Evolutionary conservation across 495 filamentous ascomycete species (phyloP).

Genomic region (Penicillium bialowiezense): DNA sequence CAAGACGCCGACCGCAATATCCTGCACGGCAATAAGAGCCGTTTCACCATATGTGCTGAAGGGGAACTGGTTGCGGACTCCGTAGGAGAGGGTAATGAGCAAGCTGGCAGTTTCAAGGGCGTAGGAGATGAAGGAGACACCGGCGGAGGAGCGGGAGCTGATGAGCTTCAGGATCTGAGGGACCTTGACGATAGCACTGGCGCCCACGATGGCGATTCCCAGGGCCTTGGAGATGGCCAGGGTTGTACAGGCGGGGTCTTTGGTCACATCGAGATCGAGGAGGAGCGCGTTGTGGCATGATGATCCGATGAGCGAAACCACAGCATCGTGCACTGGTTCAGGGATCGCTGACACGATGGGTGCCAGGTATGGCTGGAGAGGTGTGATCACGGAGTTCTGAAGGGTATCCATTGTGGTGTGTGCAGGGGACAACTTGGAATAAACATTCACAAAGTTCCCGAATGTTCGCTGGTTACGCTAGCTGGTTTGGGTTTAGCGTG

Average conservation of each 20-base stretch:
- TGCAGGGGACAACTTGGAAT: neutral
- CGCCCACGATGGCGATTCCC: constrained; percentile 86
- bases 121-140: constrained; percentile 86
- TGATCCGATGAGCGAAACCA: constrained; percentile 75
- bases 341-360: constrained; percentile 81
- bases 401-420: constrained; percentile 36
- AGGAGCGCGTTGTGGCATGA: constrained; percentile 80
- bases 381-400: constrained; percentile 53
- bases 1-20: constrained; percentile 79
- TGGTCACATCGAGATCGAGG: constrained; percentile 70
- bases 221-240: constrained; percentile 88
- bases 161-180: constrained; percentile 93
- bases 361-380: constrained; percentile 64
- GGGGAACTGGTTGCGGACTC: constrained; percentile 82
- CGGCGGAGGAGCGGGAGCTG: constrained; percentile 70
- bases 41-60: constrained; percentile 97
- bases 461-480: neutral
- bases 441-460: neutral
- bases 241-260: constrained; percentile 71
- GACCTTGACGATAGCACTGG: constrained; percentile 87
- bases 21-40: constrained; percentile 84
- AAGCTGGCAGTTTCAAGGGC: constrained; percentile 83
- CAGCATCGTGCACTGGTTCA: constrained; percentile 67
- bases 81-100: constrained; percentile 86
- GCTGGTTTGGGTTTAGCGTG: neutral